Evolutionary conservation across 163 green algal species (phyloP).

Genomic region (Trebouxiophyceae sp.): DNA sequence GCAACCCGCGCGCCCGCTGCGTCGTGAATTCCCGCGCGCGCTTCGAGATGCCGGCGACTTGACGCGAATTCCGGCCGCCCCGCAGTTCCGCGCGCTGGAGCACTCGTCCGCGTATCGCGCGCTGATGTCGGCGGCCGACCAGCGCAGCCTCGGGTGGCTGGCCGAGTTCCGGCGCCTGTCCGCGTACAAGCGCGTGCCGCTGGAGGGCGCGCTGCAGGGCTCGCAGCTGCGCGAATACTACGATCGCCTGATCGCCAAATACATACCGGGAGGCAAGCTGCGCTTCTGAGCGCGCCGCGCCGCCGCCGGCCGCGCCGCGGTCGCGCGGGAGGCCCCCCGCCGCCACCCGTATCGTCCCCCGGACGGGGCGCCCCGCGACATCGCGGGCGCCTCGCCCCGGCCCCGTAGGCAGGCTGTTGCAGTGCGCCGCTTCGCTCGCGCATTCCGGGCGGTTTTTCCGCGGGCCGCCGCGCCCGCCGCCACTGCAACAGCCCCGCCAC

Average conservation of each 20-base stretch:
- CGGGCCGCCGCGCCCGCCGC: too few species aligned
- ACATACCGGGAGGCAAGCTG: constrained; percentile 43
- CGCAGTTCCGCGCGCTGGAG: neutral
- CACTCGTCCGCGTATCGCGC: constrained; percentile 38
- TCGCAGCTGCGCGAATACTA: constrained; percentile 42
- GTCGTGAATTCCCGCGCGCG: neutral
- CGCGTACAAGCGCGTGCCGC: constrained; percentile 19
- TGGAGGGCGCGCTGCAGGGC: constrained; percentile 20
- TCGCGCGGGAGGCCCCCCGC: too few species aligned
- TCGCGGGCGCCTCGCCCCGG: too few species aligned
- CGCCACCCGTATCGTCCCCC: too few species aligned
- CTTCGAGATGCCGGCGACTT: too few species aligned
- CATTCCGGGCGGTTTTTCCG: too few species aligned
- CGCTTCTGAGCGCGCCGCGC: constrained; percentile 64
- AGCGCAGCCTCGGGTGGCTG: constrained; percentile 45
- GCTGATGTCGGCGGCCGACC: constrained; percentile 45
- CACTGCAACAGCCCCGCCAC: too few species aligned
- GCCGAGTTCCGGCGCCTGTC: constrained; percentile 45
- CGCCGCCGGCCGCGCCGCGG: too few species aligned
- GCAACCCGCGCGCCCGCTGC: constrained; percentile 18
- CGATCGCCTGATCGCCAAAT: constrained; percentile 44
- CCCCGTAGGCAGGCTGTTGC: too few species aligned
- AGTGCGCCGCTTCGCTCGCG: too few species aligned
- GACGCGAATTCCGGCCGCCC: neutral
- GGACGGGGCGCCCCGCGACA: too few species aligned